Base-by-base conservation (phyloP, 2,329 filamentous ascomycete species). In the Neopestalotiopsis sp. region DNA sequence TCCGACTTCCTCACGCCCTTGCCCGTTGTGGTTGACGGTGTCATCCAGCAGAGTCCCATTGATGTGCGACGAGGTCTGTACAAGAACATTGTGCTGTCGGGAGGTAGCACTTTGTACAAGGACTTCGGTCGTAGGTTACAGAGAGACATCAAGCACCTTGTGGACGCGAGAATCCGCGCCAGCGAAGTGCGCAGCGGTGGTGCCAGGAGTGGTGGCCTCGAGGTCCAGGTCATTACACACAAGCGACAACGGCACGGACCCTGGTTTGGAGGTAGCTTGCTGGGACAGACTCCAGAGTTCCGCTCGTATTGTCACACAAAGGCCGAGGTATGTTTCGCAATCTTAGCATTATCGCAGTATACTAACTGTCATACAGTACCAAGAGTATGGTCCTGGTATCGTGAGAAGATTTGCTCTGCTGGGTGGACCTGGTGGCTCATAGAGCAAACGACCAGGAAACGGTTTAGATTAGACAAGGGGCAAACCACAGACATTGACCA, bases 81-180 rank as follows among this genome's bases (percentile, higher is more conserved):
- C 89, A 99, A 99, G 90, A 99, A 99, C 84, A 99, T 99, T 83
- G 96, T 99, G 45, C 87, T 99, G 49, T 98, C 95, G 3, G 96
- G 96, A 79, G 96, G 96, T 76, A 98, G 95, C 74, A 99, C 96
- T 28, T 86, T 99, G 71, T 99, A 98, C 89, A 98, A 98, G 84
- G 95, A 99, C 83, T 99, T 99, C 82, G 96, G 96, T 32, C 91
- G 96, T 74, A 90, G 96, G 79, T 87, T 99, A 85, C 97, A 99
- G 84, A 91, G 96, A 79, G 97, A 99, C 79, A 99, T 99, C 79
- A 94, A 96, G 83, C 94, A 98, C 79, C 84, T 99, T 69, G 96
- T 98, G 57, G 96, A 99, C 78, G 94, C 92, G 20, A 90, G 96
- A 75, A 98, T 99, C 78, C 91, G 92, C 75, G 94, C 94, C 20